Conservation (phyloP, 352 stramenopile species). For the Pythium brassicae region DNA sequence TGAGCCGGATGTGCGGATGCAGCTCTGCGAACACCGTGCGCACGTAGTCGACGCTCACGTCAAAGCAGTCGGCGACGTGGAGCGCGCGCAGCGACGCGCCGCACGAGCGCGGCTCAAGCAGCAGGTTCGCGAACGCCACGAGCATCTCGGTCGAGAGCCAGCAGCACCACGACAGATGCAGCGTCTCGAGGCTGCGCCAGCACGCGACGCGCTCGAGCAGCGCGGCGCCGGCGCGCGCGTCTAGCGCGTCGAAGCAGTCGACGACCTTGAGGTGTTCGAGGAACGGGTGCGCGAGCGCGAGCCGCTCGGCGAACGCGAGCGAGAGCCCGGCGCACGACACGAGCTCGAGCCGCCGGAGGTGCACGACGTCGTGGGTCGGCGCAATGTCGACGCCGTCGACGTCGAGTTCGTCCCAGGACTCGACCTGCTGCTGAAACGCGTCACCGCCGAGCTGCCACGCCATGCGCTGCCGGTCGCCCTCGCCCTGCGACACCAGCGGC, state of each 20-base stretch:
- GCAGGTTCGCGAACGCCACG: slow-evolving; percentile 61
- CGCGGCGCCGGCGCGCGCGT: slow-evolving; percentile 31
- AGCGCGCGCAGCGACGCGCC: slow-evolving; percentile 34
- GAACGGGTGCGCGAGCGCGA: slow-evolving; percentile 41
- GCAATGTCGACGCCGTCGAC: slow-evolving; percentile 67
- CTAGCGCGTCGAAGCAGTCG: slow-evolving; percentile 61
- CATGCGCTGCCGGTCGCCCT: slow-evolving; percentile 33
- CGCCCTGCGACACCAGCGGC: slow-evolving; percentile 28
- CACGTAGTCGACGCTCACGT: slow-evolving; percentile 74
- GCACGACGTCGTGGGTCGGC: slow-evolving; percentile 45
- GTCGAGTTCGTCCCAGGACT: slow-evolving; percentile 73
- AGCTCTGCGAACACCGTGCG: slow-evolving; percentile 59
- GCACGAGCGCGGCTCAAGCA: slow-evolving; percentile 47
- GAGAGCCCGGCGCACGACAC: slow-evolving; percentile 65
- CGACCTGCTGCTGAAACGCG: slow-evolving; percentile 31
- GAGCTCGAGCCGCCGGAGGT: slow-evolving; percentile 55
- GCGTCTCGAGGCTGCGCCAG: slow-evolving; percentile 51
- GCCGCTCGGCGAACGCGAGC: slow-evolving; percentile 34
- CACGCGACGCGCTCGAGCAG: slow-evolving; percentile 47
- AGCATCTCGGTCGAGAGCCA: slow-evolving; percentile 78
- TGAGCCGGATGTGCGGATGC: slow-evolving; percentile 32
- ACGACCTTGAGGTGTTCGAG: slow-evolving; percentile 59
- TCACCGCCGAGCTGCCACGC: slow-evolving; percentile 29
- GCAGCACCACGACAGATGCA: slow-evolving; percentile 79
- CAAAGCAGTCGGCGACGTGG: slow-evolving; percentile 64